A percentile compares a stretch with the other conserved stretches of the same genome.
phyloP scores from a whole-genome alignment of 2,329 filamentous ascomycete species.

The Aspergillus transmontanensis region DNA sequence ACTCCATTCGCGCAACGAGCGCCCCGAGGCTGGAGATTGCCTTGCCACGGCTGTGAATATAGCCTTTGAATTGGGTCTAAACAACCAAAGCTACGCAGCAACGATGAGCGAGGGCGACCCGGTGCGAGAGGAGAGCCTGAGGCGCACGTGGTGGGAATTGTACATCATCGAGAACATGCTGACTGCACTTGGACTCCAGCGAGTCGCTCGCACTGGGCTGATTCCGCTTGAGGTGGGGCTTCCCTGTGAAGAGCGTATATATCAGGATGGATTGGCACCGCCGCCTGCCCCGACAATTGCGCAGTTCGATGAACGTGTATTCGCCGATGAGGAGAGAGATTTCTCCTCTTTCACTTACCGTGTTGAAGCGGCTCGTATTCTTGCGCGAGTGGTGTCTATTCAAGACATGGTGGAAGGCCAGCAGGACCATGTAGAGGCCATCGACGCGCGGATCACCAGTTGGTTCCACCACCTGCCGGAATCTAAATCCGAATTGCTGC shows the following conservation, averaged over 20 bases:
- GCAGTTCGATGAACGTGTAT: slow-evolving; percentile 77
- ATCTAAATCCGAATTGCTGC: slow-evolving; percentile 69
- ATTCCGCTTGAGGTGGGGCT: slow-evolving; percentile 69
- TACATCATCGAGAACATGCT: slow-evolving; percentile 84
- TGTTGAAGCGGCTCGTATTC: slow-evolving; percentile 76
- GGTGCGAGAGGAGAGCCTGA: slow-evolving; percentile 78
- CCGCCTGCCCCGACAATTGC: slow-evolving; percentile 64
- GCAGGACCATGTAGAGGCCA: slow-evolving; percentile 61
- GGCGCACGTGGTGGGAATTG: slow-evolving; percentile 87
- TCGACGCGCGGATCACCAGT: slow-evolving; percentile 63
- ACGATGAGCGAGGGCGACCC: slow-evolving; percentile 65
- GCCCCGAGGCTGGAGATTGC: slow-evolving; percentile 67
- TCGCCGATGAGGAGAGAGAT: slow-evolving; percentile 64
- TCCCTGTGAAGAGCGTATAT: slow-evolving; percentile 79
- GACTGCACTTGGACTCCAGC: slow-evolving; percentile 64
- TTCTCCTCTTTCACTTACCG: slow-evolving; percentile 88
- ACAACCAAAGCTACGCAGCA: slow-evolving; percentile 68
- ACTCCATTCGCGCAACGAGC: slow-evolving; percentile 74
- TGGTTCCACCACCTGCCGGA: slow-evolving; percentile 80
- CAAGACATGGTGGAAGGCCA: slow-evolving; percentile 42
- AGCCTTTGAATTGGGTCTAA: slow-evolving; percentile 75
- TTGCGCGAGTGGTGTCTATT: slow-evolving; percentile 69
- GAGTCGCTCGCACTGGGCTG: slow-evolving; percentile 66
- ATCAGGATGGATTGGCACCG: slow-evolving; percentile 55
- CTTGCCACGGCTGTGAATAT: slow-evolving; percentile 69